Evolutionary conservation across 1,284 basidiomycete species (phyloP).

Genomic region (Ceratobasidium sp.): DNA sequence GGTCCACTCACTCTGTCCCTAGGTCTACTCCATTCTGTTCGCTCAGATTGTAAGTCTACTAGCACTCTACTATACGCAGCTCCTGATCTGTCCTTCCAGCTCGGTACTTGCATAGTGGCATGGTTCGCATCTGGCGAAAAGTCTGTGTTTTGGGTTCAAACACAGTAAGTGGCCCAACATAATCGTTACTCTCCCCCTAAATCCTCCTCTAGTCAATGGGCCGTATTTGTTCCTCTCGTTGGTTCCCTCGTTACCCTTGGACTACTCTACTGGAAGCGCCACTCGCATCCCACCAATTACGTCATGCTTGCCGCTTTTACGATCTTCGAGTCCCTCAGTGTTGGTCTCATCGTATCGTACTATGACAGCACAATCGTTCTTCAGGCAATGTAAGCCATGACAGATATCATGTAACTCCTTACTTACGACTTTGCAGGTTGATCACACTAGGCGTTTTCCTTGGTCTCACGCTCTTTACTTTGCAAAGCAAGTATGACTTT

Average conservation of each 20-base stretch:
- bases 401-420: conserved; percentile 37
- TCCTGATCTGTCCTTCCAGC: conserved; percentile 58
- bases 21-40: conserved; percentile 79
- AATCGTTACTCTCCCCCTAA: conserved; percentile 23
- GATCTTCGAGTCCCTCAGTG: conserved; percentile 80
- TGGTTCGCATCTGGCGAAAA: conserved; percentile 72
- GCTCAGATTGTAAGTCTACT: conserved; percentile 73
- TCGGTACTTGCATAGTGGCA: conserved; percentile 77
- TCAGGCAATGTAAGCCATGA: conserved; percentile 77
- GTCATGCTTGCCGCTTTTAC: conserved; percentile 84
- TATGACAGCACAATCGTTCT: conserved; percentile 82
- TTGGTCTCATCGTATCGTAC: conserved; percentile 83
- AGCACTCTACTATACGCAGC: background rate
- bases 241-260: conserved; percentile 81
- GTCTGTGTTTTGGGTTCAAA: conserved; percentile 74
- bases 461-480: conserved; percentile 87
- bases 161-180: conserved; percentile 67
- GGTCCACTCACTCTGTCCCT: background rate
- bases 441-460: conserved; percentile 91
- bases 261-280: conserved; percentile 88
- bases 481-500: conserved; percentile 92
- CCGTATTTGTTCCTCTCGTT: conserved; percentile 80
- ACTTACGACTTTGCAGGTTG: conserved; percentile 62
- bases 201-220: conserved; percentile 69
- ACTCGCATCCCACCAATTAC: conserved; percentile 86